phyloP scores from a whole-genome alignment of 2,329 filamentous ascomycete genomes.

The Talaromyces sp. region DNA sequence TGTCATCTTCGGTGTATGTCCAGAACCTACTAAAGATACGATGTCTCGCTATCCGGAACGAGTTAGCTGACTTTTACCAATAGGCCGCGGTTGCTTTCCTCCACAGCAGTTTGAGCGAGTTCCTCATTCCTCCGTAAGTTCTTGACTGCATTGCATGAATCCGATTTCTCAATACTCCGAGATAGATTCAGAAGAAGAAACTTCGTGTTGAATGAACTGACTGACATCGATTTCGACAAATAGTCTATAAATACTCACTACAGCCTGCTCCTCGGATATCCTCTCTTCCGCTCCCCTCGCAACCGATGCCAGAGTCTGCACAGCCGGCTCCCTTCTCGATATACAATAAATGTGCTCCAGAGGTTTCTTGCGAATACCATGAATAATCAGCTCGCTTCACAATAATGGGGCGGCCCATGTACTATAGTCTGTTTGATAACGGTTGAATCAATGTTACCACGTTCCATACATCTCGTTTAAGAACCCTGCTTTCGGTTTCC shows the following conservation, averaged over 20 bases:
- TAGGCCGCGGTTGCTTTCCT: constrained; percentile 63
- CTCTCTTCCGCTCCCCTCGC: neutral
- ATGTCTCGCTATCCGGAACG: neutral
- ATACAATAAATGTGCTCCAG: neutral
- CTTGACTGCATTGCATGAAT: neutral
- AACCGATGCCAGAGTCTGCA: neutral
- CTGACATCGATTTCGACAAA: neutral
- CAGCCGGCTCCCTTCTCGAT: neutral
- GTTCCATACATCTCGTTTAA: neutral
- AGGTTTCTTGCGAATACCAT: neutral
- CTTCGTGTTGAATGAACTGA: neutral
- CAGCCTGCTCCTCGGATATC: no score
- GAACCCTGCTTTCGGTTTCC: neutral
- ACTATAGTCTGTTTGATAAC: constrained; percentile 4
- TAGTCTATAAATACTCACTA: constrained; percentile 4
- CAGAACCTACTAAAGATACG: neutral
- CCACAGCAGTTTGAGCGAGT: constrained; percentile 62
- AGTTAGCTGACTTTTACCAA: constrained; percentile 2
- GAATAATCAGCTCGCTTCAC: neutral
- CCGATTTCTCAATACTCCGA: no score
- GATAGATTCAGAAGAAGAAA: neutral
- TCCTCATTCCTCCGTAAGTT: constrained; percentile 58
- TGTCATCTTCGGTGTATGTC: constrained; percentile 62
- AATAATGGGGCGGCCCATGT: neutral
- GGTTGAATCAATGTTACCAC: neutral